A percentile compares a stretch with the other conserved stretches of the same genome.
phyloP scores from a whole-genome alignment of 2,329 filamentous ascomycete genomes.

The Cladosporium sp. region DNA sequence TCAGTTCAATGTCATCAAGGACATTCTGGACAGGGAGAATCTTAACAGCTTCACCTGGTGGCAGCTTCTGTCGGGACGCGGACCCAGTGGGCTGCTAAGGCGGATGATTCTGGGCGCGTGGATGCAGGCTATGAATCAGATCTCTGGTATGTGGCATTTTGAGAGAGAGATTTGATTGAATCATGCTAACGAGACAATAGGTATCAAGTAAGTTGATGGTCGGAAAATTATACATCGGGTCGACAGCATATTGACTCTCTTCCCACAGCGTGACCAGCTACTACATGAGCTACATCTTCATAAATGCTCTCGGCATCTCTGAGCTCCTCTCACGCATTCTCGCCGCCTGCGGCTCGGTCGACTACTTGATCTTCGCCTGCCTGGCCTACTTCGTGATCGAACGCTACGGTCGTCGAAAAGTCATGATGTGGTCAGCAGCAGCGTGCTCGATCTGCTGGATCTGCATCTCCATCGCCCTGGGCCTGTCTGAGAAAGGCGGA shows the following conservation, averaged over 20 bases:
- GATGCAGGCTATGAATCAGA: constrained; percentile 28
- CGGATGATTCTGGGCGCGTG: constrained; percentile 24
- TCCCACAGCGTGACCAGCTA: constrained; percentile 23
- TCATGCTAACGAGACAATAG: not conserved
- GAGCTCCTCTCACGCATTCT: constrained; percentile 43
- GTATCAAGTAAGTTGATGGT: not conserved
- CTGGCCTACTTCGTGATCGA: constrained; percentile 47
- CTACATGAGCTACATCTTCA: constrained; percentile 46
- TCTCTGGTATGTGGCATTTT: not conserved
- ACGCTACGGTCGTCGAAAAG: constrained; percentile 43
- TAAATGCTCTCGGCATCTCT: constrained; percentile 48
- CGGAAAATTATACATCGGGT: no score
- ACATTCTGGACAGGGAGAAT: constrained; percentile 44
- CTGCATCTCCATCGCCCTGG: constrained; percentile 44
- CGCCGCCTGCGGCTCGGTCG: constrained; percentile 49
- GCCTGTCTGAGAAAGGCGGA: constrained; percentile 38
- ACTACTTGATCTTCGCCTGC: constrained; percentile 47
- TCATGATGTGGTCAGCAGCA: constrained; percentile 47
- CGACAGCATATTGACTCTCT: not conserved
- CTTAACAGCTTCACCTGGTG: constrained; percentile 43
- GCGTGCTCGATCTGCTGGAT: constrained; percentile 49
- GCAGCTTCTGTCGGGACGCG: constrained; percentile 35
- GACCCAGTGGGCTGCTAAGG: constrained; percentile 3
- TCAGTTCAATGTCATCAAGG: constrained; percentile 49
- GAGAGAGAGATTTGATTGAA: not conserved